phyloP scores from a whole-genome alignment of 1,284 basidiomycete species.

The Trametes polyzona region DNA sequence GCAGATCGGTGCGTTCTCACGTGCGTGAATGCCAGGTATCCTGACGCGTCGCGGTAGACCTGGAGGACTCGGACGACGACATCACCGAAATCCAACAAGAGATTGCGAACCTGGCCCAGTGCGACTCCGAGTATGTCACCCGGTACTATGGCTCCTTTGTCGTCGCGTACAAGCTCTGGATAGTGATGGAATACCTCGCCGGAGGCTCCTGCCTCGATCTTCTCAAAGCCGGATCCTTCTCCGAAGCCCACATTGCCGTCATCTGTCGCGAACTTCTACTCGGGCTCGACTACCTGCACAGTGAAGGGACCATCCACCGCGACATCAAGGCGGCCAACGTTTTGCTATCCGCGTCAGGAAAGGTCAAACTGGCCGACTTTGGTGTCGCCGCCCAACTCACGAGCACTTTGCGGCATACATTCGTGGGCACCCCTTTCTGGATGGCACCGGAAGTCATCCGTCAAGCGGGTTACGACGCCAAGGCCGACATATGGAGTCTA shows the following conservation, averaged over 20 bases:
- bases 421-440: constrained; percentile 97
- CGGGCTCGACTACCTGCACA: constrained; percentile 95
- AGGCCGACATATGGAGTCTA: constrained; percentile 97
- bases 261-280: constrained; percentile 91
- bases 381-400: constrained; percentile 94
- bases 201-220: constrained; percentile 98
- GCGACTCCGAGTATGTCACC: constrained; percentile 95
- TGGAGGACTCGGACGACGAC: constrained; percentile 92
- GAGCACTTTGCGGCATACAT: constrained; percentile 88
- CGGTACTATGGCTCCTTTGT: constrained; percentile 98
- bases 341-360: constrained; percentile 86
- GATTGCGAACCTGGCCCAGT: constrained; percentile 93
- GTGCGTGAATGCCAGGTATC: not conserved
- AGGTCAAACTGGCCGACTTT: constrained; percentile 97
- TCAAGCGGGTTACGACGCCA: constrained; percentile 95
- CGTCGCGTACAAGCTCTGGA: constrained; percentile 97
- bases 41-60: constrained; percentile 49
- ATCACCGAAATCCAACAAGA: constrained; percentile 98
- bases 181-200: constrained; percentile 98
- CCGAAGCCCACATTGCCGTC: constrained; percentile 92
- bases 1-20: constrained; percentile 79
- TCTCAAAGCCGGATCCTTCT: constrained; percentile 88
- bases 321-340: constrained; percentile 99
- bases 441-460: constrained; percentile 98
- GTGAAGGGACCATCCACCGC: constrained; percentile 94